These are phyloP conservation scores for Colletotrichum coccodes DNA, from an alignment of 2,329 filamentous ascomycete genomes.

Conservation along the genomic window DNA sequence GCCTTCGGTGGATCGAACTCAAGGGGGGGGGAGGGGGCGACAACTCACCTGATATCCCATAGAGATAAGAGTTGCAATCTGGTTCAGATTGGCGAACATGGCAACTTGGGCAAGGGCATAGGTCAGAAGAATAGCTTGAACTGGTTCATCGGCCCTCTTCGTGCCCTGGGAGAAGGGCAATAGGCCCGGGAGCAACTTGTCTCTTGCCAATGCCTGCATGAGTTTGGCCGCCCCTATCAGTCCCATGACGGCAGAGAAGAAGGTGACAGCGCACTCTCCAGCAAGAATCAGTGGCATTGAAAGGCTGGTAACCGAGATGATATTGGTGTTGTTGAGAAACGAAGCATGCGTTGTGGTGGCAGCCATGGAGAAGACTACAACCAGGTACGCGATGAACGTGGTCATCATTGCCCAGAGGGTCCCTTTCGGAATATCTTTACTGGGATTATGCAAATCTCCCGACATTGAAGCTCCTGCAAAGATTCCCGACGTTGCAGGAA, in stretches of 20 bases:
- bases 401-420: slow-evolving; percentile 81
- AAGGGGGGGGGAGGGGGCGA: background rate
- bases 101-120: slow-evolving; percentile 81
- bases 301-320: slow-evolving; percentile 85
- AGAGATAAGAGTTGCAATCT: slow-evolving; percentile 88
- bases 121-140: slow-evolving; percentile 80
- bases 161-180: slow-evolving; percentile 80
- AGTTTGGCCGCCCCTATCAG: slow-evolving; percentile 87
- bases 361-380: slow-evolving; percentile 83
- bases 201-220: slow-evolving; percentile 83
- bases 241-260: slow-evolving; percentile 90
- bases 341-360: slow-evolving; percentile 79
- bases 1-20: background rate
- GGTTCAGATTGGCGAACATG: slow-evolving; percentile 85
- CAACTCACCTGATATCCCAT: slow-evolving; percentile 83
- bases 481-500: slow-evolving; percentile 72
- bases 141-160: slow-evolving; percentile 77
- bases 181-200: slow-evolving; percentile 81
- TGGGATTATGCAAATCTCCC: slow-evolving; percentile 83
- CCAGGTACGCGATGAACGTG: slow-evolving; percentile 79
- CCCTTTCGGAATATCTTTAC: slow-evolving; percentile 85
- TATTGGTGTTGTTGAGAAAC: slow-evolving; percentile 79
- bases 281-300: slow-evolving; percentile 79
- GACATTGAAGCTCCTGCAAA: slow-evolving; percentile 88
- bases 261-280: slow-evolving; percentile 83